Evolutionary conservation across 2,329 filamentous ascomycete genomes (phyloP), one percentile per base, ranked within the genome.

Genomic region (Sphaerulina populicola): DNA sequence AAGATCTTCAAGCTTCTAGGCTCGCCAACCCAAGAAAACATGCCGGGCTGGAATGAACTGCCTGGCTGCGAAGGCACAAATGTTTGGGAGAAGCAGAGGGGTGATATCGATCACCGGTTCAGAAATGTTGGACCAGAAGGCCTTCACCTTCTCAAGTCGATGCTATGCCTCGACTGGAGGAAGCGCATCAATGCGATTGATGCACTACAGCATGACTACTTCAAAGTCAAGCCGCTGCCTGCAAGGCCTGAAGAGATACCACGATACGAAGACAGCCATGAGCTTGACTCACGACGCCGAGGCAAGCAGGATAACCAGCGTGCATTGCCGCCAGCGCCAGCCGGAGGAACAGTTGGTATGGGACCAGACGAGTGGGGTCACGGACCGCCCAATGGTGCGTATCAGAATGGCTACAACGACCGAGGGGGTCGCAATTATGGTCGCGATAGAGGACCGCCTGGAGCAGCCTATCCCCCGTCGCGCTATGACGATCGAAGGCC

Each of bases 1-100:
- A 82, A 95, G 42, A 97, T 98, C 52, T 98, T 94, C 71, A 87
- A 90, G 57, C 77, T 98, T 36, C 86, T 95, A 59, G 93, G 93
- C 11, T 85, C 88, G 0, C 93, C 93, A 0, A 95, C 79, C 0
- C 88, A 96, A 15, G 82, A 89, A 44, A 93, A 73, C 38, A 97
- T 98, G 93, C 93, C 93, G 1, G 87, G 88, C 6, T 98, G 89
- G 86, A 84, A 80, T 60, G 73, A 76, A 4, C 74, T 98, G 3
- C 90, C 90, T 4, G 89, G 90, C 5, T 89, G 83, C 36, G 87
- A 95, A 58, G 80, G 79, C 4, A 68, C 94, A 10, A 82, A 78
- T 39, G 71, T 69, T 69, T 93, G 69, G 74, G 81, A 66, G 51
- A 74, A 58, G 64, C 82, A 66, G 68, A 79, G 54, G 69, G 77